Evolutionary conservation across 139 green algal species (phyloP).

Genomic region (Asterochloris sp.): DNA sequence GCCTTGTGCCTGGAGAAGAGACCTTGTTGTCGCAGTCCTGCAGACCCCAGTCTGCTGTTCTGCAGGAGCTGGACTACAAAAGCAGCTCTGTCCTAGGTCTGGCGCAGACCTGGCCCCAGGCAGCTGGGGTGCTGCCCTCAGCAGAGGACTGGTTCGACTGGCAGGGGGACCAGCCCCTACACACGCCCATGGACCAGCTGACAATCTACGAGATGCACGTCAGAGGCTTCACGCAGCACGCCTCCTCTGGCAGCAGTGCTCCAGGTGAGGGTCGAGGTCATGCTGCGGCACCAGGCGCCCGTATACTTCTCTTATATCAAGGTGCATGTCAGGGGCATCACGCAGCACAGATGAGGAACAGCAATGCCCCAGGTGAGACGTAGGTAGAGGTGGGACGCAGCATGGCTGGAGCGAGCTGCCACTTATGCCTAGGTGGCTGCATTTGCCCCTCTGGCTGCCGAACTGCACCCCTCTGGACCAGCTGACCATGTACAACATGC

Average conservation of each 20-base stretch:
- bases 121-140: constrained; percentile 50
- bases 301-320: too few relatives aligned
- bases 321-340: too few relatives aligned
- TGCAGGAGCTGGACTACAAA: constrained; percentile 58
- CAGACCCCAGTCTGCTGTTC: neutral
- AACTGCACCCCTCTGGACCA: neutral
- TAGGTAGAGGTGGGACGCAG: too few relatives aligned
- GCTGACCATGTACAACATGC: neutral
- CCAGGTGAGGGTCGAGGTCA: constrained; percentile 32
- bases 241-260: constrained; percentile 40
- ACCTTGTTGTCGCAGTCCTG: neutral
- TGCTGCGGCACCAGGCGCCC: neutral
- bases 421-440: too few relatives aligned
- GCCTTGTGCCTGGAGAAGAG: too few relatives aligned
- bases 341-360: too few relatives aligned
- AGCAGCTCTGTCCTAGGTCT: constrained; percentile 44
- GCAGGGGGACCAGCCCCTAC: constrained; percentile 77
- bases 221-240: constrained; percentile 87
- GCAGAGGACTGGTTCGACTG: constrained; percentile 71
- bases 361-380: too few relatives aligned
- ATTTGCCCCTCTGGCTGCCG: too few relatives aligned
- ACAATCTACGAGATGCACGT: constrained; percentile 98
- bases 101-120: constrained; percentile 81
- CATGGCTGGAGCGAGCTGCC: too few relatives aligned
- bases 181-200: constrained; percentile 79